These are phyloP conservation scores for Ichthyophthirius multifiliis DNA, from an alignment of 169 alveolate genomes.

Conservation along the genomic window DNA sequence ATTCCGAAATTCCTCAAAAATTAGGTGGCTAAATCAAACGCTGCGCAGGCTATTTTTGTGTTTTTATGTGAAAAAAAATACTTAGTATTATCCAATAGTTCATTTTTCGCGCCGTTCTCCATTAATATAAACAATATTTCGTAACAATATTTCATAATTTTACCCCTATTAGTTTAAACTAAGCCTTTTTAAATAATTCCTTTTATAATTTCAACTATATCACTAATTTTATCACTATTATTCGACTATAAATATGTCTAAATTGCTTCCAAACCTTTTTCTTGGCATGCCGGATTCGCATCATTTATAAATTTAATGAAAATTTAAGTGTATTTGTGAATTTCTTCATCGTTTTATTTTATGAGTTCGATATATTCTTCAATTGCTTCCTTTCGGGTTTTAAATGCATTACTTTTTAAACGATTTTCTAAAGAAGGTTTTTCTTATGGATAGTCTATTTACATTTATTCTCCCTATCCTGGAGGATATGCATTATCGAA, in stretches of 20 bases:
- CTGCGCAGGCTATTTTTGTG: conserved; percentile 6
- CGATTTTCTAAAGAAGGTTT: conserved; percentile 41
- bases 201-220: conserved; percentile 19
- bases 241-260: conserved; percentile 37
- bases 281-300: conserved; percentile 51
- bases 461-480: too few species aligned
- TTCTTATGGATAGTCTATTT: conserved; percentile 21
- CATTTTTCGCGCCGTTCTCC: conserved; percentile 17
- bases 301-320: conserved; percentile 36
- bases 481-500: too few species aligned
- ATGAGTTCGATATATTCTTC: conserved; percentile 37
- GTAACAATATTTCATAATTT: conserved; percentile 19
- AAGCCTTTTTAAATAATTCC: conserved; percentile 45
- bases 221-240: background rate
- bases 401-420: conserved; percentile 44
- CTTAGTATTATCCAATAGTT: background rate
- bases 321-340: conserved; percentile 20
- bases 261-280: conserved; percentile 46
- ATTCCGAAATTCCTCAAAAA: conserved; percentile 56
- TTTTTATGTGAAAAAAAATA: background rate
- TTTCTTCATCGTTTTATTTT: background rate
- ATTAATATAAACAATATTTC: conserved; percentile 31
- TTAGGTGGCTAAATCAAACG: conserved; percentile 14
- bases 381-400: conserved; percentile 37
- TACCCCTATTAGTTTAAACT: conserved; percentile 40